Base-by-base conservation (phyloP, 257 asterid species). In the Solanum clarkiae region DNA sequence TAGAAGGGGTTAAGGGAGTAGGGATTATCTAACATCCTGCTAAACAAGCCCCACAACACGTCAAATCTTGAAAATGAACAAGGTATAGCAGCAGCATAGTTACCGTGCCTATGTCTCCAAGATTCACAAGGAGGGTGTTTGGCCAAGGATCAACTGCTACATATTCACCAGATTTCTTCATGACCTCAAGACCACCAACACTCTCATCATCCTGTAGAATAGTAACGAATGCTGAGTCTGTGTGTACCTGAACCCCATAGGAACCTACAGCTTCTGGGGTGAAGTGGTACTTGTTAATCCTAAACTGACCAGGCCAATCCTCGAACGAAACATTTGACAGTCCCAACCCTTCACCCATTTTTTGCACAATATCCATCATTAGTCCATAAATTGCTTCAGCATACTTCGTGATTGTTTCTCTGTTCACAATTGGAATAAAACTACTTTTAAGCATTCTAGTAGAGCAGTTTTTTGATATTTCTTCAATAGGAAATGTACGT, bases 221-320 rank as follows among this genome's bases (percentile, higher is more conserved):
- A 8, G 97, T 94, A 55, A 94, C 87, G 80, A 92, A 94, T 59
- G 93, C 93, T 0, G 95, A 88, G 80, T 94, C 97, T 0, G 98
- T 92, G 86, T 94, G 98, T 14, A 90, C 85, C 65, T 92, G 95
- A 5, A 93, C 91, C 44, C 97, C 98, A 5, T 80, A 89, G 8
- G 92, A 85, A 54, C 90, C 89, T 12, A 94, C 82, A 36, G 90
- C 88, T 85, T 92, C 90, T 22, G 88, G 86, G 16, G 90, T 71
- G 81, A 92, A 93, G 49, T 56, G 86, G 91, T 94, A 94, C 75
- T 91, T 93, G 89, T 93, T 93, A 36, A 94, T 93, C 83, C 97
- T 93, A 87, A 93, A 93, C 71, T 90, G 93, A 84, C 92, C 90
- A 57, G 89, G 83, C 97, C 97, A 92, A 2, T 87, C 94, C 55